A percentile compares a stretch with the other conserved stretches of the same genome.
Conservation (phyloP, 2,329 filamentous ascomycete species). For the Pseudopyricularia javanii region DNA sequence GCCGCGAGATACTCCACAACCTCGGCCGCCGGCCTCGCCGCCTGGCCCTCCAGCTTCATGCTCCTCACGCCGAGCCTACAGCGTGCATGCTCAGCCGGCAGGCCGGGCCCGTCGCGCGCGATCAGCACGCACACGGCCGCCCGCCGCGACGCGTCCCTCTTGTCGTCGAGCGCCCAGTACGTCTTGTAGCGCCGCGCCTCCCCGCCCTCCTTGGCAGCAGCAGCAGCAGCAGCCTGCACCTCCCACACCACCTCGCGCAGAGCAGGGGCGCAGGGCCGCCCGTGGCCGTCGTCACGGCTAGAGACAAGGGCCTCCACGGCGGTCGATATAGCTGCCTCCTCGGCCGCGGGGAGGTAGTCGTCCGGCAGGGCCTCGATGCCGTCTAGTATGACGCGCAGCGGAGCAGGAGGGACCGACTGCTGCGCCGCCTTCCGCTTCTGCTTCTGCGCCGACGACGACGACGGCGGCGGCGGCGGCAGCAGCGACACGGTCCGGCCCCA, state of each 20-base stretch:
- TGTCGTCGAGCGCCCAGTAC: neutral
- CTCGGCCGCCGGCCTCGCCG: neutral
- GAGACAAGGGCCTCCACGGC: conserved; percentile 2
- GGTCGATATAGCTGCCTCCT: conserved; percentile 1
- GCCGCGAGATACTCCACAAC: neutral
- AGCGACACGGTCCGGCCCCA: conserved; percentile 21
- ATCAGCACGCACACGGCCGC: neutral
- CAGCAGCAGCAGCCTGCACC: no score
- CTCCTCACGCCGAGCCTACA: neutral
- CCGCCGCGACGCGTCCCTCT: neutral
- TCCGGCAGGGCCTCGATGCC: conserved; percentile 14
- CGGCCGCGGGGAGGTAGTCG: neutral
- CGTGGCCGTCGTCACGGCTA: neutral
- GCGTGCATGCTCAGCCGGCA: no score
- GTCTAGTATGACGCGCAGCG: conserved; percentile 26
- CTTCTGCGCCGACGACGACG: neutral
- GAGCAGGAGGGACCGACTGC: neutral
- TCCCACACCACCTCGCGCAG: neutral
- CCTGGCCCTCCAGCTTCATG: neutral
- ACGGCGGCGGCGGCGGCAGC: conserved; percentile 4
- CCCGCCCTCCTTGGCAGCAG: neutral
- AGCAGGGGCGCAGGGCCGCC: neutral
- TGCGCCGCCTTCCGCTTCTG: neutral
- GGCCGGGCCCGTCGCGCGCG: neutral
- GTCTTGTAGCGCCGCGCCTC: neutral